Percentiles rank a stretch among this genome's conserved stretches.
Evolutionary conservation across 164 flowering plant genomes (phyloP).

Genomic region (Stephania yunnanensis): DNA sequence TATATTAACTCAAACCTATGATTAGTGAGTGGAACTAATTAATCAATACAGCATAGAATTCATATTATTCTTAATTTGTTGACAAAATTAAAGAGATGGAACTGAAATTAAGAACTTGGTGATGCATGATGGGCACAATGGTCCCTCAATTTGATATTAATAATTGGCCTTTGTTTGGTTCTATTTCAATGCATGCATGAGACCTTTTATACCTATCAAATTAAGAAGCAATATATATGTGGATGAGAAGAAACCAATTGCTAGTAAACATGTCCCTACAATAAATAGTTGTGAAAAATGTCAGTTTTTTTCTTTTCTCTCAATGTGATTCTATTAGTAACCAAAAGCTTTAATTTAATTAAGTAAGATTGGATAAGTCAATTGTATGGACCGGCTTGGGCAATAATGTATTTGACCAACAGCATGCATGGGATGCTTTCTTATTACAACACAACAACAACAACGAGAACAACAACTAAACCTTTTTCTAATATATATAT

Average conservation of each 20-base stretch:
- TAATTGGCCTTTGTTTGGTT: background rate
- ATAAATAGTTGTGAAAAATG: background rate
- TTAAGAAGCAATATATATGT: background rate
- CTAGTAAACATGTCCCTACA: background rate
- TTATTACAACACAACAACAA: too few relatives aligned
- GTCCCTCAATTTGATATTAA: constrained; percentile 2
- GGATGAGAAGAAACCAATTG: background rate
- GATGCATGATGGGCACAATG: background rate
- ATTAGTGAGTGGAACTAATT: too few relatives aligned
- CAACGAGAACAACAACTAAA: background rate
- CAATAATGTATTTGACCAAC: background rate
- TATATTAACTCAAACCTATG: too few relatives aligned
- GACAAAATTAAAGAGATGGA: too few relatives aligned
- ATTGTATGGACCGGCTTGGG: background rate
- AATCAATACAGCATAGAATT: too few relatives aligned
- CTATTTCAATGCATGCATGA: background rate
- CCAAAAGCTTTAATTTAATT: background rate
- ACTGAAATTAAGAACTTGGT: background rate
- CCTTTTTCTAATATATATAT: background rate
- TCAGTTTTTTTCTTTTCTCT: background rate
- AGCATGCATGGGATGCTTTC: background rate
- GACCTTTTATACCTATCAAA: background rate
- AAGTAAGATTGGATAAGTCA: background rate
- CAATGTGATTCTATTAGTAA: background rate
- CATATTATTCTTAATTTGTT: too few relatives aligned